Evolutionary conservation across 2,329 filamentous ascomycete species (phyloP).

Genomic region (Apiospora saccharicola): DNA sequence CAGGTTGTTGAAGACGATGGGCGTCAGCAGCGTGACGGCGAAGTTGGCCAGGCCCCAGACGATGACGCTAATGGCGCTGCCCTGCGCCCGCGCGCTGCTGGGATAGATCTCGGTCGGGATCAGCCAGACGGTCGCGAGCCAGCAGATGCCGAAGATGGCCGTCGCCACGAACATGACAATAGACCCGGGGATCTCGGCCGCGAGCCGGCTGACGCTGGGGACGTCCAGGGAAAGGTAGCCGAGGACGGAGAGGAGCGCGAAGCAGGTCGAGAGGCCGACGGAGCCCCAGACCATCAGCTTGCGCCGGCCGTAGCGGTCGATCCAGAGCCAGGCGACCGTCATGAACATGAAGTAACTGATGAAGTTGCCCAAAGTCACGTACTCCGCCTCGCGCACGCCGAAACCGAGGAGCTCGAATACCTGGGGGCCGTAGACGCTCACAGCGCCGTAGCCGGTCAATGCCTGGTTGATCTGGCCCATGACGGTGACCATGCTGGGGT

Average conservation of each 20-base stretch:
- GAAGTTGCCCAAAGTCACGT: slow-evolving; percentile 67
- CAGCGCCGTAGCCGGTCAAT: slow-evolving; percentile 64
- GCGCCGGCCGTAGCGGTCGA: slow-evolving; percentile 62
- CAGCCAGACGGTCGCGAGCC: slow-evolving; percentile 66
- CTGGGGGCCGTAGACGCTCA: slow-evolving; percentile 69
- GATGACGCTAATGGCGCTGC: slow-evolving; percentile 61
- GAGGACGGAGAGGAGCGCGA: slow-evolving; percentile 59
- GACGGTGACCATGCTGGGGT: slow-evolving; percentile 66
- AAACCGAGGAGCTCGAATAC: slow-evolving; percentile 70
- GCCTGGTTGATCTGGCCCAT: slow-evolving; percentile 71
- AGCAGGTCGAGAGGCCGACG: slow-evolving; percentile 54
- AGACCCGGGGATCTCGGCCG: slow-evolving; percentile 58
- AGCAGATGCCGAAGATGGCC: slow-evolving; percentile 66
- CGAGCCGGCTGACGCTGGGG: slow-evolving; percentile 45
- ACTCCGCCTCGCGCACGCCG: slow-evolving; percentile 57
- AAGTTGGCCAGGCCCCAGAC: slow-evolving; percentile 67
- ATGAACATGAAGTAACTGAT: slow-evolving; percentile 67
- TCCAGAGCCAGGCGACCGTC: slow-evolving; percentile 67
- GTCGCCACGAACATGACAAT: slow-evolving; percentile 63
- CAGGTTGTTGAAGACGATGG: slow-evolving; percentile 66
- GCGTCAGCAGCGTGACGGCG: slow-evolving; percentile 62
- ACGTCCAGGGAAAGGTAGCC: slow-evolving; percentile 55
- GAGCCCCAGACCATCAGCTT: slow-evolving; percentile 62
- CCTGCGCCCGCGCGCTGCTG: slow-evolving; percentile 60
- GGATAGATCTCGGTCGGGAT: slow-evolving; percentile 67